These are phyloP conservation scores for Cystobasidium pallidum DNA, from an alignment of 1,284 basidiomycete species.

Conservation along the genomic window DNA sequence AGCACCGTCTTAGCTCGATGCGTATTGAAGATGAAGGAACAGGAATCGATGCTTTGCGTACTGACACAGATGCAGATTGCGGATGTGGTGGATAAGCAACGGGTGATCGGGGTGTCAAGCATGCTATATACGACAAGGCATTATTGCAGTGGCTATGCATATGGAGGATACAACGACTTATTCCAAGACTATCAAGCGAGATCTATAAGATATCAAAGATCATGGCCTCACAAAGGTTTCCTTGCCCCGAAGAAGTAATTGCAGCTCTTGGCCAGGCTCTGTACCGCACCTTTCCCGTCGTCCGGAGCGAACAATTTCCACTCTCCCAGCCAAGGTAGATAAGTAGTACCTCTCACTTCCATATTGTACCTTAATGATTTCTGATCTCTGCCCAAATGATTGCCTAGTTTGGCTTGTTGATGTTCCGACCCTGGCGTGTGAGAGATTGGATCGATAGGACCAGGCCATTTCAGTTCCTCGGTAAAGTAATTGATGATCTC, in stretches of 20 bases:
- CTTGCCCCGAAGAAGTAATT: constrained; percentile 48
- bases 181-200: no score
- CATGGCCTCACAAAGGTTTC: constrained; percentile 39
- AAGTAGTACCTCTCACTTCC: constrained; percentile 79
- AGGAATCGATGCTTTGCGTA: no score
- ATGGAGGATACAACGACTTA: constrained; percentile 1
- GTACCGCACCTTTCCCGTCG: constrained; percentile 70
- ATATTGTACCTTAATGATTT: constrained; percentile 62
- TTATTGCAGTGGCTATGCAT: background rate
- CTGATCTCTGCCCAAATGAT: constrained; percentile 29
- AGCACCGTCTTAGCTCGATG: no score
- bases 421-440: constrained; percentile 58
- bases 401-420: constrained; percentile 56
- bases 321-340: constrained; percentile 71
- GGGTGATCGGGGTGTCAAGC: constrained; percentile 4
- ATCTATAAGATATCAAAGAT: background rate
- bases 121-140: background rate
- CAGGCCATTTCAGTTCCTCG: constrained; percentile 60
- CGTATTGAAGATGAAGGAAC: no score
- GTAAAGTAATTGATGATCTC: constrained; percentile 87
- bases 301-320: constrained; percentile 72
- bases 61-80: no score
- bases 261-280: constrained; percentile 65
- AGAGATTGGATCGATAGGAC: constrained; percentile 60
- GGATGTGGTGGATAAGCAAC: background rate